These are phyloP conservation scores for Daldinia bambusicola DNA, from an alignment of 495 filamentous ascomycete species.

Conservation along the genomic window DNA sequence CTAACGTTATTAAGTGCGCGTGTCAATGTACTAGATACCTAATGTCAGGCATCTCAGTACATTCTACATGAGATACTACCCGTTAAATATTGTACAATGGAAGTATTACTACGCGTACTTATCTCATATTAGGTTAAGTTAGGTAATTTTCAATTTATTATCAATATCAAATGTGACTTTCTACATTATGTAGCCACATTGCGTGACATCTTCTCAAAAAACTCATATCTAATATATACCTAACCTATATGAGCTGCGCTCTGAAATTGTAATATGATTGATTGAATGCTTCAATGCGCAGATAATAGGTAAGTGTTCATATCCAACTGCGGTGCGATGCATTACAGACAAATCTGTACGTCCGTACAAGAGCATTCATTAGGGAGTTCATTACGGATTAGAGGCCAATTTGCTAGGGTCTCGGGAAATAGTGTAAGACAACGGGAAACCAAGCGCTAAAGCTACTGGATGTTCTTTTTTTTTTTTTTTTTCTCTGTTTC, in stretches of 20 bases:
- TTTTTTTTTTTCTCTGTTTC: too few relatives aligned
- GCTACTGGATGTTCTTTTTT: neutral
- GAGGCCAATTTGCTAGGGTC: neutral
- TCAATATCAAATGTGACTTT: too few relatives aligned
- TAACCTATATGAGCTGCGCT: too few relatives aligned
- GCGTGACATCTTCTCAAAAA: too few relatives aligned
- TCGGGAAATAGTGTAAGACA: slow-evolving; percentile 16
- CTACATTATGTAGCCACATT: too few relatives aligned
- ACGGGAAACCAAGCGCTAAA: neutral
- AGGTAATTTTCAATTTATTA: neutral
- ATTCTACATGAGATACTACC: neutral
- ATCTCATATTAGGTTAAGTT: neutral
- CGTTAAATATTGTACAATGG: too few relatives aligned
- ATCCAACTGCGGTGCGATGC: slow-evolving; percentile 8
- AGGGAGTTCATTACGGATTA: neutral
- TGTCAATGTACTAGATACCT: neutral
- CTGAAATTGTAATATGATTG: too few relatives aligned
- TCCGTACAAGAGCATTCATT: neutral
- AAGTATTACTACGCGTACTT: neutral
- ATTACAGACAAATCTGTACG: neutral
- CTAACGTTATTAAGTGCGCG: neutral
- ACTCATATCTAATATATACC: too few relatives aligned
- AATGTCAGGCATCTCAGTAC: too few relatives aligned
- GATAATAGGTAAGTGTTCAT: neutral
- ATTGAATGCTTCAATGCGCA: neutral